These are phyloP conservation scores for Trichoderma afroharzianum DNA, from an alignment of 2,329 filamentous ascomycete species.

Conservation along the genomic window DNA sequence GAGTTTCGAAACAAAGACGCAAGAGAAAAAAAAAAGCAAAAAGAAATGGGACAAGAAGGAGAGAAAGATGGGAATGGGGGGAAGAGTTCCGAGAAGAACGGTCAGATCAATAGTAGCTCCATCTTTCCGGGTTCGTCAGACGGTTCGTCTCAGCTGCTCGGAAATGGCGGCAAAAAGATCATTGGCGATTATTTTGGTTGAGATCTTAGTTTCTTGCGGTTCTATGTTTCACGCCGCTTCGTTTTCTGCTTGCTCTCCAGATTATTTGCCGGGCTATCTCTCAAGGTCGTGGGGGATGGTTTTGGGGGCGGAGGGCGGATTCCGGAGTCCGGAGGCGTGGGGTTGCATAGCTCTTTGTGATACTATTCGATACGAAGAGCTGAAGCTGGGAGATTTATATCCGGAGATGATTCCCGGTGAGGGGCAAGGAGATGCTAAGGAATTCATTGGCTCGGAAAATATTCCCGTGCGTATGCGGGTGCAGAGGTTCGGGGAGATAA, in stretches of 20 bases:
- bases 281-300: neutral
- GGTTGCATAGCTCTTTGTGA: neutral
- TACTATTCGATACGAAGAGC: neutral
- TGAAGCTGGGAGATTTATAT: neutral
- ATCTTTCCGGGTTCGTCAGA: constrained; percentile 6
- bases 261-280: neutral
- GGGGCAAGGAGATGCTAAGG: neutral
- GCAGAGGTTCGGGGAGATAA: neutral
- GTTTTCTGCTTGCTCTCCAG: neutral
- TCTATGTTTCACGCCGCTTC: neutral
- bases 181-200: neutral
- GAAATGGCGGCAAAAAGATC: neutral
- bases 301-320: neutral
- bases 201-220: neutral
- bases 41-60: neutral
- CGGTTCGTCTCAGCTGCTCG: neutral
- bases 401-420: constrained; percentile 7
- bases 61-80: neutral
- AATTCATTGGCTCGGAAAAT: neutral
- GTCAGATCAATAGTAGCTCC: constrained; percentile 6
- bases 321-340: neutral
- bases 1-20: neutral
- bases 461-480: neutral
- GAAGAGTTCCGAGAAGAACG: constrained; percentile 2
- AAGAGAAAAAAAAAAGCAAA: neutral